Conservation (phyloP, 2,329 filamentous ascomycete species). For the Diplocarpon rosae region DNA sequence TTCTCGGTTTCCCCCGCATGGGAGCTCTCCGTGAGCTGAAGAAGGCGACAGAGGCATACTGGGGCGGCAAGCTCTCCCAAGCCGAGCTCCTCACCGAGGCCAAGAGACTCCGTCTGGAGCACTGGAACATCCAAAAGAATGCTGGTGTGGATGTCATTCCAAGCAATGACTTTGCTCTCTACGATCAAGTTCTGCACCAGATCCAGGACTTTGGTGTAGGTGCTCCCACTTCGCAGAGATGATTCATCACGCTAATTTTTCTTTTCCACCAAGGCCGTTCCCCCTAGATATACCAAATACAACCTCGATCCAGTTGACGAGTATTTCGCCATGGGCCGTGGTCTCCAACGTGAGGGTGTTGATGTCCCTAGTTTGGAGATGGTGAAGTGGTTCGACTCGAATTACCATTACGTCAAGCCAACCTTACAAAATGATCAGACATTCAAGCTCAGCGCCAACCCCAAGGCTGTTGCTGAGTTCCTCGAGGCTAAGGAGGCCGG, state of each 20-base stretch:
- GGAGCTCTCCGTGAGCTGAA: slow-evolving; percentile 97
- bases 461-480: slow-evolving; percentile 93
- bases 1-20: slow-evolving; percentile 99
- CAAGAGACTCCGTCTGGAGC: slow-evolving; percentile 89
- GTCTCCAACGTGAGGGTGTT: slow-evolving; percentile 87
- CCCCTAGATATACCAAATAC: slow-evolving; percentile 87
- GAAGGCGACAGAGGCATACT: slow-evolving; percentile 99
- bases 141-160: slow-evolving; percentile 96
- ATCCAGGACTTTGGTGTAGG: slow-evolving; percentile 94
- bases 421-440: slow-evolving; percentile 94
- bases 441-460: slow-evolving; percentile 77
- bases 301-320: slow-evolving; percentile 81
- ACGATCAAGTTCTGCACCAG: slow-evolving; percentile 95
- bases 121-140: slow-evolving; percentile 99
- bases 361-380: slow-evolving; percentile 95
- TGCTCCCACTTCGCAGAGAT: slow-evolving; percentile 16
- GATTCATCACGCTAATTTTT: slow-evolving; percentile 8
- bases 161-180: slow-evolving; percentile 98
- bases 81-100: slow-evolving; percentile 85
- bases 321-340: slow-evolving; percentile 99
- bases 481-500: slow-evolving; percentile 96
- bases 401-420: slow-evolving; percentile 99
- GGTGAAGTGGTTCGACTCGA: slow-evolving; percentile 99
- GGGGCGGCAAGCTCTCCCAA: slow-evolving; percentile 89
- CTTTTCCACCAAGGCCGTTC: slow-evolving; percentile 53